Evolutionary conservation across 768 basidiomycete species (phyloP), one percentile per base, ranked within the genome.

Genomic region (Clavaria fumosa): DNA sequence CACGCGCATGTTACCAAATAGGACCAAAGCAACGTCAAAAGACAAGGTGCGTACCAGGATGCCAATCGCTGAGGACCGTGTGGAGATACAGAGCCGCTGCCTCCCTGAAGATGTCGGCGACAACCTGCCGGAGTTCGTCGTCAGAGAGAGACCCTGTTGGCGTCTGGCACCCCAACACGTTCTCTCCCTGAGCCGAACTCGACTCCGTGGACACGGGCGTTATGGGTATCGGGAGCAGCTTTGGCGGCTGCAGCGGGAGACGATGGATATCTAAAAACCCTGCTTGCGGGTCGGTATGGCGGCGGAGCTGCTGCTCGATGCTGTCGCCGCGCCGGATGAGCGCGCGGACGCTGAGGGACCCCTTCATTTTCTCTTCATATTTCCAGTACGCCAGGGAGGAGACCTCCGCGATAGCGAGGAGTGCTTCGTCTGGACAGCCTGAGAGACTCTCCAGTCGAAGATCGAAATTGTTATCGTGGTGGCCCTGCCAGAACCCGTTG

Each of bases 351-450:
- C 80, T 84, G 42, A 88, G 61, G 23, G 70, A 67, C 31, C 75
- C 75, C 40, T 73, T 73, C 36, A 64, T 69, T 39, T 66, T 59
- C 51, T 84, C 74, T 34, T 64, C 61, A 17, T 61, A 53, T 54
- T 84, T 85, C 83, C 84, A 86, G 46, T 74, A 67, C 4, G 78
- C 71, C 21, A 88, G 67, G 5, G 67, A 63, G n/a, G 77, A 74
- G 15, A 71, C 66, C 50, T 86, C 81, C 17, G 75, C 81, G 42
- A 86, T 68, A 24, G 73, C 78, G 42, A 85, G 67, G 51, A 86
- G 56, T 6, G 72, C 77, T 47, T 78, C 78, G 48, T 88, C 79
- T 2, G 83, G 75, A 59, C 82, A 85, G 20, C 83, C 83, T 17
- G 71, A 76, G 42, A 85, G 55, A 32, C 59, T 54, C 45, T 81